Conservation (phyloP, 2,329 filamentous ascomycete species). For the Gnomoniopsis smithogilvyi region DNA sequence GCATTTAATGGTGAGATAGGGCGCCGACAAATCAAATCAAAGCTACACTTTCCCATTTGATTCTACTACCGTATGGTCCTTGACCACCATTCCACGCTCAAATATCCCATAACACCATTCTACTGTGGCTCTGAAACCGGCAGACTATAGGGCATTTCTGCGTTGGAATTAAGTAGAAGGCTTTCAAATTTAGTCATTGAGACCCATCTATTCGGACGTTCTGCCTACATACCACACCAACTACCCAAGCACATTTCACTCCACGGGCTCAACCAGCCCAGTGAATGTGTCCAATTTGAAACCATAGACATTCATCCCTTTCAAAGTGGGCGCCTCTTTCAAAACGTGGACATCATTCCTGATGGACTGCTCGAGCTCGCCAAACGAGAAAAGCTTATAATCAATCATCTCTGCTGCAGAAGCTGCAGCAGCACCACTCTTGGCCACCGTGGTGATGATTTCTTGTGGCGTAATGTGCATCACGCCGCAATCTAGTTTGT, state of each 20-base stretch:
- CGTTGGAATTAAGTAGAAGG: too few species aligned
- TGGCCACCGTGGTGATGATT: neutral
- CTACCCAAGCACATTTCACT: neutral
- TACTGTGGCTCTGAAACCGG: too few species aligned
- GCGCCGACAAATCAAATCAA: too few species aligned
- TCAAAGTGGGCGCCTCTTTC: neutral
- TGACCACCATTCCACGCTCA: too few species aligned
- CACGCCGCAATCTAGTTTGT: constrained; percentile 5
- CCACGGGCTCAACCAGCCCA: constrained; percentile 9
- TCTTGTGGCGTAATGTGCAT: neutral
- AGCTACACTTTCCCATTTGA: too few species aligned
- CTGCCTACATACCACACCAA: too few species aligned
- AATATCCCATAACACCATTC: too few species aligned
- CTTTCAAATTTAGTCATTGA: too few species aligned
- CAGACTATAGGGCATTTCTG: too few species aligned
- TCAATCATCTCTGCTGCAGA: constrained; percentile 5
- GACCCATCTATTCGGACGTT: too few species aligned
- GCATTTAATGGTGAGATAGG: too few species aligned
- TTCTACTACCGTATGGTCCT: too few species aligned
- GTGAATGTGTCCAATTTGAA: constrained; percentile 15
- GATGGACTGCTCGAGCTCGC: constrained; percentile 5
- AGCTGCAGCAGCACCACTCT: neutral
- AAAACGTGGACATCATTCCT: constrained; percentile 9
- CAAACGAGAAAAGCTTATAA: constrained; percentile 1
- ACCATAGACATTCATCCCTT: constrained; percentile 6